These are phyloP conservation scores for Gastrolobium villosum DNA, from an alignment of 306 rosid species.

Conservation along the genomic window DNA sequence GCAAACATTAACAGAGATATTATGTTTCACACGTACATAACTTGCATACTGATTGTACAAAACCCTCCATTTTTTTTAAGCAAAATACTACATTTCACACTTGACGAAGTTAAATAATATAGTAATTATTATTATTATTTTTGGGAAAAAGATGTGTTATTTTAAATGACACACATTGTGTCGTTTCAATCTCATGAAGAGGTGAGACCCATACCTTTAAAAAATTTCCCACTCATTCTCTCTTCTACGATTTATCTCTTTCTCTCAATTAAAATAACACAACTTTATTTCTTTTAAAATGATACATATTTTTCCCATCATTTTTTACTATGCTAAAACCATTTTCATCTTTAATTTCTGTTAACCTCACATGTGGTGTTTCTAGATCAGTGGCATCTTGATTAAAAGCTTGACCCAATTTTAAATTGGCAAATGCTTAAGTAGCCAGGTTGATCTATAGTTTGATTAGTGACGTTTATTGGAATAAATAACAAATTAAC, in stretches of 20 bases:
- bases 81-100: neutral
- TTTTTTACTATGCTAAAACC: neutral
- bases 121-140: no score
- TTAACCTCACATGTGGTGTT: constrained; percentile 43
- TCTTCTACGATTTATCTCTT: no score
- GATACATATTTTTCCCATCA: no score
- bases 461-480: neutral
- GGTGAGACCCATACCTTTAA: no score
- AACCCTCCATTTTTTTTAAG: neutral
- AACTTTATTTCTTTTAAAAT: no score
- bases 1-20: constrained; percentile 23
- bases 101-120: no score
- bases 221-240: no score
- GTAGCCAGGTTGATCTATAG: no score
- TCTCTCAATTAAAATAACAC: no score
- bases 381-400: constrained; percentile 7
- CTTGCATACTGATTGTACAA: neutral
- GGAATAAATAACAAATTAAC: neutral
- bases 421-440: neutral
- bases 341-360: neutral
- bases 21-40: neutral
- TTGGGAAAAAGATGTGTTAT: no score
- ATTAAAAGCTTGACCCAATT: constrained; percentile 33
- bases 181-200: no score
- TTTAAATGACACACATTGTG: no score